phyloP scores from a whole-genome alignment of 208 protist genomes.

The Acanthamoeba sp. region DNA sequence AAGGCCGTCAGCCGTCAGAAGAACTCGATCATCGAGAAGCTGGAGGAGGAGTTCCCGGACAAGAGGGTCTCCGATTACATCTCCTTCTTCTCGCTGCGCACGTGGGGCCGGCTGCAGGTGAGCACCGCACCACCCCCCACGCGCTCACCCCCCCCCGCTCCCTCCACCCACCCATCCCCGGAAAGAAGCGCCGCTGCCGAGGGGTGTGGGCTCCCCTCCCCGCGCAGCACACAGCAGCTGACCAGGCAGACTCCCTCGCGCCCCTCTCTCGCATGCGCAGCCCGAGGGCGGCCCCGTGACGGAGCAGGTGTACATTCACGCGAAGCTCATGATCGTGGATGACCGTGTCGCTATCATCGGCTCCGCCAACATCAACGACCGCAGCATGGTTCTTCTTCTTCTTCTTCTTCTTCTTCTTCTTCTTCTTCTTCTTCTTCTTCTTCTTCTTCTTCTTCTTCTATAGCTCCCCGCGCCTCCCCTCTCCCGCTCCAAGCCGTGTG shows the following conservation, averaged over 20 bases:
- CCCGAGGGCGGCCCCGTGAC: constrained; percentile 46
- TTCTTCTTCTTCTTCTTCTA: no score
- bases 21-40: constrained; percentile 44
- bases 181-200: no score
- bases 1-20: constrained; percentile 18
- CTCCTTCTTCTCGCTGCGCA: constrained; percentile 75
- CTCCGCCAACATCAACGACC: constrained; percentile 85
- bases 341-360: constrained; percentile 80
- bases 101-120: constrained; percentile 63
- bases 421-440: no score
- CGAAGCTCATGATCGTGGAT: constrained; percentile 85
- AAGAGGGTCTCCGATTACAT: constrained; percentile 78
- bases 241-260: background rate
- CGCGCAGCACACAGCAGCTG: no score
- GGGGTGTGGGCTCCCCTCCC: no score
- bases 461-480: no score
- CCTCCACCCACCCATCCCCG: no score
- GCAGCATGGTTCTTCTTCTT: constrained; percentile 62
- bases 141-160: no score
- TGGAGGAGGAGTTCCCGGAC: constrained; percentile 75
- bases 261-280: background rate
- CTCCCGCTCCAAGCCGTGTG: no score
- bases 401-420: no score
- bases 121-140: background rate
- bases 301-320: constrained; percentile 84